phyloP scores from a whole-genome alignment of 75 land plant species.

The Selaginella moellendorffii region DNA sequence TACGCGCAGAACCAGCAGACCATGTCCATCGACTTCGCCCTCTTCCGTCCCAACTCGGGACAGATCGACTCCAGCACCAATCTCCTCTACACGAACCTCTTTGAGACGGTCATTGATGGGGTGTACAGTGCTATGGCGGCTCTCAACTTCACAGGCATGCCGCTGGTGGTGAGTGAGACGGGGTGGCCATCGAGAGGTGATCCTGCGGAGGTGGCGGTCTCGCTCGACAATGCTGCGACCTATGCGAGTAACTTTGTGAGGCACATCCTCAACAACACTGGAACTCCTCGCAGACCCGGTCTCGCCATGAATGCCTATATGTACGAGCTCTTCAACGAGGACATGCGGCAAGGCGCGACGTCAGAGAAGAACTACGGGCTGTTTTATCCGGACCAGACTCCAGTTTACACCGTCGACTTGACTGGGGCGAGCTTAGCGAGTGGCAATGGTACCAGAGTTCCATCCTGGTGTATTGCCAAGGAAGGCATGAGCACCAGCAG shows the following conservation, averaged over 20 bases:
- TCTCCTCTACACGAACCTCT: constrained; percentile 9
- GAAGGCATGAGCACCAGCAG: background rate
- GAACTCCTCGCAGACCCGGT: constrained; percentile 51
- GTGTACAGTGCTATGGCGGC: constrained; percentile 1
- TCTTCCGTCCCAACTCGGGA: background rate
- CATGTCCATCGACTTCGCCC: constrained; percentile 4
- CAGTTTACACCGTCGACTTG: background rate
- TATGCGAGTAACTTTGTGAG: background rate
- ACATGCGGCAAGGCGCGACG: constrained; percentile 35
- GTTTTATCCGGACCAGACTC: background rate
- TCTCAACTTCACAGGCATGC: constrained; percentile 3
- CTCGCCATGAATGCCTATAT: constrained; percentile 30
- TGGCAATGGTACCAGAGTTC: background rate
- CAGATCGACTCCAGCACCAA: constrained; percentile 6
- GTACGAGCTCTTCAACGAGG: constrained; percentile 71
- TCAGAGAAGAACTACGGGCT: constrained; percentile 47
- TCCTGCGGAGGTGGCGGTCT: background rate
- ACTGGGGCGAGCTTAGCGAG: background rate
- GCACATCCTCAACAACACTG: constrained; percentile 14
- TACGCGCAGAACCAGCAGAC: background rate
- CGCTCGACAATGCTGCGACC: constrained; percentile 39
- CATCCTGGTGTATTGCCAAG: background rate
- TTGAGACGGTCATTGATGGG: background rate
- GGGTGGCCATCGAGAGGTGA: constrained; percentile 3
- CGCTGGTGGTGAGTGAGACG: background rate